These are phyloP conservation scores for Cyberlindnera saturnus DNA, from an alignment of 805 yeast genomes.

Conservation along the genomic window DNA sequence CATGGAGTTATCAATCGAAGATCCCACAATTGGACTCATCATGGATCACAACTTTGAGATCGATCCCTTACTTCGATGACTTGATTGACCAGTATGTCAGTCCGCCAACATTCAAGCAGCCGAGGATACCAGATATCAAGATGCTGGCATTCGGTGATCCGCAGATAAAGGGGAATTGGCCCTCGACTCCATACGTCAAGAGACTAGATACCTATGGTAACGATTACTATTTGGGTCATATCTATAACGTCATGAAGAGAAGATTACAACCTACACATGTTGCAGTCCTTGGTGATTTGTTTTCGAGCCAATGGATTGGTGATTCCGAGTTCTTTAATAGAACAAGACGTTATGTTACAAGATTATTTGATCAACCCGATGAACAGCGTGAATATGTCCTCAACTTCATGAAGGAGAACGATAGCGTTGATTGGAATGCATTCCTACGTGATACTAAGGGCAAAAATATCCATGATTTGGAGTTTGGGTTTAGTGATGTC, in stretches of 20 bases:
- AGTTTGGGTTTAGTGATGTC: conserved; percentile 51
- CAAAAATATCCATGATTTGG: conserved; percentile 28
- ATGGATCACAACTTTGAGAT: conserved; percentile 7
- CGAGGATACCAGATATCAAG: conserved; percentile 38
- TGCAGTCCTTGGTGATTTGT: conserved; percentile 87
- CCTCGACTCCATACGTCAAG: conserved; percentile 60
- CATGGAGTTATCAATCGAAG: conserved; percentile 42
- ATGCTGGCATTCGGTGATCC: conserved; percentile 92
- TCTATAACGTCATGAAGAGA: conserved; percentile 57
- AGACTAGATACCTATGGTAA: conserved; percentile 84
- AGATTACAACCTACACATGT: conserved; percentile 72
- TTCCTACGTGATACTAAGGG: conserved; percentile 32
- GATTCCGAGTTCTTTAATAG: conserved; percentile 83
- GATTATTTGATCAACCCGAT: conserved; percentile 56
- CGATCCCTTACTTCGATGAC: conserved; percentile 19
- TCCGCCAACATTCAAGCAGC: conserved; percentile 9
- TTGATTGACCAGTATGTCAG: conserved; percentile 24
- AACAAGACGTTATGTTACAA: conserved; percentile 64
- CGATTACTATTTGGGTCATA: conserved; percentile 84
- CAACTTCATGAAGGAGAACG: conserved; percentile 42
- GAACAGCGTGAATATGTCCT: conserved; percentile 44
- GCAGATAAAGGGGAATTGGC: conserved; percentile 88
- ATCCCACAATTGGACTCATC: conserved; percentile 4
- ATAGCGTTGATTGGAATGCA: conserved; percentile 48
- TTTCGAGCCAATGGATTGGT: conserved; percentile 91